Evolutionary conservation across 1,284 basidiomycete species (phyloP).

Genomic region (Tilletiaria anomala): DNA sequence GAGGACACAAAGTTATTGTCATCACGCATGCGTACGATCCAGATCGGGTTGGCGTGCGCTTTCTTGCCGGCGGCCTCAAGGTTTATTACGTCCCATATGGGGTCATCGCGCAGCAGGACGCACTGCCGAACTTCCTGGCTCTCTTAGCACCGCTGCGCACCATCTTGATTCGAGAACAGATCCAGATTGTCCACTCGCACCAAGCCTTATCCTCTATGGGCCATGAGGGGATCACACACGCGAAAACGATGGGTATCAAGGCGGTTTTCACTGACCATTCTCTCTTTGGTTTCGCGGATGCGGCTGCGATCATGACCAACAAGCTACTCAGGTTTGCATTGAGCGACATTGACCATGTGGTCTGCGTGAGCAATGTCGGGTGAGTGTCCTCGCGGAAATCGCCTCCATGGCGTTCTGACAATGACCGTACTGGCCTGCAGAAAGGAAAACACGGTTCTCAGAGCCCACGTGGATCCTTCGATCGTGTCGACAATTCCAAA

Average conservation of each 20-base stretch:
- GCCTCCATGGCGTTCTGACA: neutral
- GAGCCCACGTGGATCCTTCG: slow-evolving; percentile 50
- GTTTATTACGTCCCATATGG: slow-evolving; percentile 86
- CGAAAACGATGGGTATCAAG: slow-evolving; percentile 48
- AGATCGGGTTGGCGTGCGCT: slow-evolving; percentile 71
- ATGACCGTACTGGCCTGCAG: slow-evolving; percentile 8
- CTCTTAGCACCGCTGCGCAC: slow-evolving; percentile 78
- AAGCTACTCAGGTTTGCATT: slow-evolving; percentile 76
- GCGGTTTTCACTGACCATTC: slow-evolving; percentile 96
- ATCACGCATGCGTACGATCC: slow-evolving; percentile 83
- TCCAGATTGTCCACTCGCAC: slow-evolving; percentile 81
- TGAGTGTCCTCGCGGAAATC: slow-evolving; percentile 41
- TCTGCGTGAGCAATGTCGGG: slow-evolving; percentile 97
- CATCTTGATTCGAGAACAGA: slow-evolving; percentile 71
- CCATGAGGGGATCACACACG: slow-evolving; percentile 80
- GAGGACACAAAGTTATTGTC: slow-evolving; percentile 83
- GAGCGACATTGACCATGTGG: slow-evolving; percentile 78
- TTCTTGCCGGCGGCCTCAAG: slow-evolving; percentile 69
- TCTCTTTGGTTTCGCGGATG: slow-evolving; percentile 87
- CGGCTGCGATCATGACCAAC: slow-evolving; percentile 89
- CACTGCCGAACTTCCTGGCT: slow-evolving; percentile 83
- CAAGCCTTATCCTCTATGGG: slow-evolving; percentile 76
- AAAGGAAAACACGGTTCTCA: slow-evolving; percentile 77
- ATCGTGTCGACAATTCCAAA: slow-evolving; percentile 51
- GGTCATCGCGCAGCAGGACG: slow-evolving; percentile 57